Evolutionary conservation across 176 grass and related monocot genomes (phyloP).

Genomic region (Eragrostis nindensis): DNA sequence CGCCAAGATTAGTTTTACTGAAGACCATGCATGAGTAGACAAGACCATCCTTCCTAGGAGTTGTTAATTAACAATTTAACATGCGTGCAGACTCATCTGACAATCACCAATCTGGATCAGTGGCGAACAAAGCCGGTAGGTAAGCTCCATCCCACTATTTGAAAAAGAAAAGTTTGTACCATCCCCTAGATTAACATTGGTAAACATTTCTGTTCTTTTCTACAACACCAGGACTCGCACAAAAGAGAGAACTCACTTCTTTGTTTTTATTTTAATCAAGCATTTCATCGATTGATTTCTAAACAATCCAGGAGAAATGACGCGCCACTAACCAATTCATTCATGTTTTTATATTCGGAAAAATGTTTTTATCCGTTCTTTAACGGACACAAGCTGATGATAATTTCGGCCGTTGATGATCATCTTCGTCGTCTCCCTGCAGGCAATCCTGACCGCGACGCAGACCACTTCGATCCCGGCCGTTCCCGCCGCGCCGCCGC

Average conservation of each 20-base stretch:
- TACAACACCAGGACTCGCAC: too few species aligned
- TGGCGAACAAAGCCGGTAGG: constrained; percentile 61
- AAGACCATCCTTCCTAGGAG: neutral
- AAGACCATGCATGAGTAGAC: neutral
- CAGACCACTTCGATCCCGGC: constrained; percentile 37
- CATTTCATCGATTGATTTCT: neutral
- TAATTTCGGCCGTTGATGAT: neutral
- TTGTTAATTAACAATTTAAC: constrained; percentile 9
- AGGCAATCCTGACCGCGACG: constrained; percentile 47
- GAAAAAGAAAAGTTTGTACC: neutral
- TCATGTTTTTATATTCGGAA: neutral
- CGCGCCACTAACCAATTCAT: neutral
- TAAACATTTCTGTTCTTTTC: too few species aligned
- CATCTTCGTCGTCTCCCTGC: constrained; percentile 2
- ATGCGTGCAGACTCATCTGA: constrained; percentile 43
- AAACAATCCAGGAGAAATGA: neutral
- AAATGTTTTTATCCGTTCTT: neutral
- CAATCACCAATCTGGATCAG: constrained; percentile 52
- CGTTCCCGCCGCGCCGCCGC: constrained; percentile 34
- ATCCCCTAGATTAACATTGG: neutral
- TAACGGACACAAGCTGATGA: neutral
- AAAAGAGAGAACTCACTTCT: too few species aligned
- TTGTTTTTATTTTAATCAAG: neutral
- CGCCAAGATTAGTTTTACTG: neutral
- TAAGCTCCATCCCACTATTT: constrained; percentile 43